Evolutionary conservation across 768 basidiomycete species (phyloP).

Genomic region (Phanerochaete sordida): DNA sequence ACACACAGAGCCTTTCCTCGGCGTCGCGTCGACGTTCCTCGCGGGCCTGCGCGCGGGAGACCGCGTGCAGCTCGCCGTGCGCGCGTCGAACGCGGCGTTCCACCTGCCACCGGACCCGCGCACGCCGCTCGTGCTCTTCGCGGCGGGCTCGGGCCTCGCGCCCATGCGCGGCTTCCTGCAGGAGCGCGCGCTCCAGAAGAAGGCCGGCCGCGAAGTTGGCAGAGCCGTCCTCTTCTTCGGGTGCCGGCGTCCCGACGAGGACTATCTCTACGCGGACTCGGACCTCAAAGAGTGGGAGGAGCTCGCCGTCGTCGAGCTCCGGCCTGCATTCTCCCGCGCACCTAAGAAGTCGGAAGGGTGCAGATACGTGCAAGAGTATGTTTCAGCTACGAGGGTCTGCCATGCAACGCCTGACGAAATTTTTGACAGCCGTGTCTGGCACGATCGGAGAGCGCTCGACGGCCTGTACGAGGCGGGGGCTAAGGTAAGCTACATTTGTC

Average conservation of each 20-base stretch:
- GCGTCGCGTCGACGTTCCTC: slow-evolving; percentile 45
- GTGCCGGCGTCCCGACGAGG: slow-evolving; percentile 38
- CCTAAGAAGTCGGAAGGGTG: slow-evolving; percentile 21
- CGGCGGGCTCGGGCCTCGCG: slow-evolving; percentile 44
- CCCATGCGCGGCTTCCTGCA: slow-evolving; percentile 52
- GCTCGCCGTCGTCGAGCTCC: slow-evolving; percentile 40
- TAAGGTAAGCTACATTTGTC: slow-evolving; percentile 24
- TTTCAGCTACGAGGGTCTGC: background rate
- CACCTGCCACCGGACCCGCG: slow-evolving; percentile 38
- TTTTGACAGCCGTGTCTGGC: slow-evolving; percentile 35
- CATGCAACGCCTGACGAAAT: background rate
- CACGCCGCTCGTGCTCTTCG: slow-evolving; percentile 43
- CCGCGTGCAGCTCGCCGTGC: slow-evolving; percentile 39
- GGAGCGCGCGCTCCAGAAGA: slow-evolving; percentile 44
- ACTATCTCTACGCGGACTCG: slow-evolving; percentile 39
- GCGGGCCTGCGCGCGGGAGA: slow-evolving; percentile 37
- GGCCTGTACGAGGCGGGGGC: slow-evolving; percentile 32
- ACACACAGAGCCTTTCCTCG: slow-evolving; percentile 33
- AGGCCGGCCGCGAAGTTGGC: slow-evolving; percentile 38
- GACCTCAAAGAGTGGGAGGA: slow-evolving; percentile 42
- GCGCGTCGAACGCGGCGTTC: slow-evolving; percentile 37
- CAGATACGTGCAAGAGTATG: slow-evolving; percentile 30
- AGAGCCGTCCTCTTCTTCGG: slow-evolving; percentile 44
- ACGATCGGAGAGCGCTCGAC: slow-evolving; percentile 35
- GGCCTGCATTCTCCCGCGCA: slow-evolving; percentile 35